Percentiles rank a stretch among this genome's conserved stretches.
Conservation (phyloP, 2,329 filamentous ascomycete genomes). For the Ascochyta rabiei region DNA sequence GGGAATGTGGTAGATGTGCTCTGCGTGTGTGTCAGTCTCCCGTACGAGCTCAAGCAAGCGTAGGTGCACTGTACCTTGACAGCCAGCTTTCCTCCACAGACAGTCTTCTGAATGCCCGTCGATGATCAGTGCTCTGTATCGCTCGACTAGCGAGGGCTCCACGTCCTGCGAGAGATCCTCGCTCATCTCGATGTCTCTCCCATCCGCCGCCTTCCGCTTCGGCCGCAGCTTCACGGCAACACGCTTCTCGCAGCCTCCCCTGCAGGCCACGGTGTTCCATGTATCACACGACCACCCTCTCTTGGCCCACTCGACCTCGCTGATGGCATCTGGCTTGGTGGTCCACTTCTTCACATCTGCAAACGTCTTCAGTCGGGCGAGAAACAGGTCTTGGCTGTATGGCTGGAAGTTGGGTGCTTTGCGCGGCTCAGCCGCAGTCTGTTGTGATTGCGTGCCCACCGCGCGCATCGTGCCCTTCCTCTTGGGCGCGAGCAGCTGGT, state of each 20-base stretch:
- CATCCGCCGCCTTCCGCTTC: conserved; percentile 57
- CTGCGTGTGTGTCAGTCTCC: conserved; percentile 44
- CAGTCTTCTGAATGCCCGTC: conserved; percentile 80
- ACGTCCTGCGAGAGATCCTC: conserved; percentile 54
- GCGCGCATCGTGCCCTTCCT: conserved; percentile 39
- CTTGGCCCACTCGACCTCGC: conserved; percentile 94
- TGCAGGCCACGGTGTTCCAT: conserved; percentile 79
- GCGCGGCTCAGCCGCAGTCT: conserved; percentile 33
- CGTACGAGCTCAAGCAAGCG: background rate
- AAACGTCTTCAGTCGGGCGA: conserved; percentile 83
- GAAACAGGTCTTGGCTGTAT: conserved; percentile 80
- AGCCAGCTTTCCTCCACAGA: conserved; percentile 85
- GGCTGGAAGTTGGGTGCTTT: conserved; percentile 77
- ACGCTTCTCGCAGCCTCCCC: conserved; percentile 80
- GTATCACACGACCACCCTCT: conserved; percentile 82
- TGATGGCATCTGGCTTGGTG: conserved; percentile 85
- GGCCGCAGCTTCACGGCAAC: conserved; percentile 74
- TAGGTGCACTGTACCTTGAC: conserved; percentile 72
- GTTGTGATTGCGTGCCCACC: conserved; percentile 36
- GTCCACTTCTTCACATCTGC: conserved; percentile 91
- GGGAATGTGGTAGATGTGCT: conserved; percentile 67
- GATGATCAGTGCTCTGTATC: conserved; percentile 75
- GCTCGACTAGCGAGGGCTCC: conserved; percentile 72
- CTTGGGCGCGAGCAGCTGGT: conserved; percentile 39
- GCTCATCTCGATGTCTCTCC: conserved; percentile 57